These are phyloP conservation scores for Blastomyces silverae DNA, from an alignment of 2,329 filamentous ascomycete genomes.

Conservation along the genomic window DNA sequence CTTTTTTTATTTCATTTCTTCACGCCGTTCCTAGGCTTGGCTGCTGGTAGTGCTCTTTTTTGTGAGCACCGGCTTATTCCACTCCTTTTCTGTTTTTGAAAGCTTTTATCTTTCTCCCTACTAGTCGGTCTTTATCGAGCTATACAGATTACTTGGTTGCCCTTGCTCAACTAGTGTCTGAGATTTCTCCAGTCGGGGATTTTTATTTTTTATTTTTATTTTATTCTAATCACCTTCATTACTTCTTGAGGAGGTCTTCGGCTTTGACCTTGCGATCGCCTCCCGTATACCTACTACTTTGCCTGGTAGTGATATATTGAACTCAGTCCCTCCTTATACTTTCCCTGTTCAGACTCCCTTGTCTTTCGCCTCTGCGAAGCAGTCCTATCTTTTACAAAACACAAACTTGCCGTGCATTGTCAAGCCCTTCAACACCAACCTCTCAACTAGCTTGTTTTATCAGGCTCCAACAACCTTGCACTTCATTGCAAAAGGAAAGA, in stretches of 20 bases:
- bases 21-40: background rate
- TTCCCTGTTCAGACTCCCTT: background rate
- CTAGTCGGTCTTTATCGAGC: background rate
- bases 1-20: background rate
- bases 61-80: background rate
- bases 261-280: background rate
- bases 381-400: background rate
- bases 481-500: background rate
- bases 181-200: background rate
- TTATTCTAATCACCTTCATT: background rate
- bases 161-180: background rate
- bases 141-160: too few species aligned
- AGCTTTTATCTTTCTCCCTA: background rate
- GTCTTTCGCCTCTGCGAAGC: background rate
- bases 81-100: background rate
- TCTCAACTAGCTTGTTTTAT: constrained; percentile 18
- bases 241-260: background rate
- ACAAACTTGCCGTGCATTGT: constrained; percentile 17
- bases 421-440: constrained; percentile 17
- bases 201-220: background rate
- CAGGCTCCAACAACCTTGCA: background rate
- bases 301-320: constrained; percentile 1
- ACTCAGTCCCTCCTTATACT: background rate
- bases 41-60: background rate
- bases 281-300: background rate